A percentile compares a stretch with the other conserved stretches of the same genome.
phyloP scores from a whole-genome alignment of 768 basidiomycete species.

The Mycena maculata region DNA sequence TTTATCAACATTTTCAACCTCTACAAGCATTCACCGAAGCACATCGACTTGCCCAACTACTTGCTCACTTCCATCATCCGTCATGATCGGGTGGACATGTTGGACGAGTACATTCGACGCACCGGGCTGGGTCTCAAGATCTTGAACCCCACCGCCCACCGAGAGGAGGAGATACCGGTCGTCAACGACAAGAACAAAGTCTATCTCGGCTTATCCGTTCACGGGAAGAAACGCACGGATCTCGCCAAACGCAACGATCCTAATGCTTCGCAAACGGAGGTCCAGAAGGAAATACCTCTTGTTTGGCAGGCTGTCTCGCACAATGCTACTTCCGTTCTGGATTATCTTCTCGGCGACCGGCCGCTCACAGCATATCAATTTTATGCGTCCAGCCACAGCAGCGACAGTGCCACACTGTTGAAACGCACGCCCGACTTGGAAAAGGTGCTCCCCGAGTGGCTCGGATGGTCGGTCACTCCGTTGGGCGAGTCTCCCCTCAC shows the following conservation, averaged over 20 bases:
- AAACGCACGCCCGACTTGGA: conserved; percentile 53
- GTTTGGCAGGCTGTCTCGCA: conserved; percentile 58
- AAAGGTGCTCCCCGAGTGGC: conserved; percentile 55
- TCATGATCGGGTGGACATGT: conserved; percentile 59
- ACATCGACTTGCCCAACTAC: conserved; percentile 38
- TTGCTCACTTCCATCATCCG: conserved; percentile 46
- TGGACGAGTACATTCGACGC: conserved; percentile 68
- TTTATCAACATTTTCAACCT: conserved; percentile 62
- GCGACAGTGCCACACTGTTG: conserved; percentile 56
- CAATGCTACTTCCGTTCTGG: conserved; percentile 51
- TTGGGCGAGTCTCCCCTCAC: conserved; percentile 66
- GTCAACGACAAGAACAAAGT: conserved; percentile 54
- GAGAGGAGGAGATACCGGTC: conserved; percentile 40
- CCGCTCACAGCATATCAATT: conserved; percentile 63
- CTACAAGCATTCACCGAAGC: conserved; percentile 50
- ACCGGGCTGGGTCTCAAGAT: conserved; percentile 57
- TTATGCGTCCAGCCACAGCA: conserved; percentile 57
- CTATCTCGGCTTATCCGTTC: conserved; percentile 71
- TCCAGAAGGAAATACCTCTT: conserved; percentile 39
- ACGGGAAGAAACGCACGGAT: conserved; percentile 72
- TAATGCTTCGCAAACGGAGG: conserved; percentile 42
- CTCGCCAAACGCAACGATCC: conserved; percentile 64
- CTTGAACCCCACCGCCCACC: conserved; percentile 38
- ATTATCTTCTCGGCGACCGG: conserved; percentile 60
- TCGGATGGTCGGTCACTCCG: conserved; percentile 61